Evolutionary conservation across 1,139 yeast genomes (phyloP), one percentile per base, ranked within the genome.

Genomic region (Candida dubliniensis): DNA sequence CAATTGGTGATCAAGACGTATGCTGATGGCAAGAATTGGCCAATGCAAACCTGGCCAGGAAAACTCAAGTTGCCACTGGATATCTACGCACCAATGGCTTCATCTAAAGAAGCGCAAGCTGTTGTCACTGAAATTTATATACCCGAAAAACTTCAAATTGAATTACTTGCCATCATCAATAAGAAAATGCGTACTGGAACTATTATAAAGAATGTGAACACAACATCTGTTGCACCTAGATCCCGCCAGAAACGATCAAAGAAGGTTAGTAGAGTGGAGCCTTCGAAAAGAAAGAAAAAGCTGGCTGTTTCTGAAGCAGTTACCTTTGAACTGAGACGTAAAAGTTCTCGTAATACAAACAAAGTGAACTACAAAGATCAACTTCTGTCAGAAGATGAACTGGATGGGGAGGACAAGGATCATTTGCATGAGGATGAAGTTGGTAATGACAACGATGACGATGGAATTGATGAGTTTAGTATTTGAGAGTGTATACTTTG

Each of bases 11-110:
- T 90, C 37, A 77, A 82, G 46, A 81, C 77, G 46, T 66, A 78
- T 33, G 80, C 85, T 40, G 84, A 79, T 35, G 58, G 62, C 13
- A 80, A 76, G 55, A 74, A 72, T 41, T 88, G 96, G 96, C 77
- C 78, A 18, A 70, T 87, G 48, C 79, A 82, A 29, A 81, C 91
- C 0, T 90, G 93, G 82, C 95, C 96, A 0, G 95, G 93, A 0
- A 85, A 83, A 53, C 62, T 86, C 26, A 78, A 78, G 31, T 63
- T 89, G 25, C 84, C 95, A 0, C 64, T 73, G 10, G 96, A 87
- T 55, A 63, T 86, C 9, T 88, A 74, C 61, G 67, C 72, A 10
- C 81, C 87, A 0, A 82, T 84, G 74, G 59, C 67, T 2, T 63
- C 71, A 34, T 57, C 69, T 7, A 57, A 60, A 25, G 79, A 74